phyloP scores from a whole-genome alignment of 2,329 filamentous ascomycete genomes.

The Ophiostoma perfectum region DNA sequence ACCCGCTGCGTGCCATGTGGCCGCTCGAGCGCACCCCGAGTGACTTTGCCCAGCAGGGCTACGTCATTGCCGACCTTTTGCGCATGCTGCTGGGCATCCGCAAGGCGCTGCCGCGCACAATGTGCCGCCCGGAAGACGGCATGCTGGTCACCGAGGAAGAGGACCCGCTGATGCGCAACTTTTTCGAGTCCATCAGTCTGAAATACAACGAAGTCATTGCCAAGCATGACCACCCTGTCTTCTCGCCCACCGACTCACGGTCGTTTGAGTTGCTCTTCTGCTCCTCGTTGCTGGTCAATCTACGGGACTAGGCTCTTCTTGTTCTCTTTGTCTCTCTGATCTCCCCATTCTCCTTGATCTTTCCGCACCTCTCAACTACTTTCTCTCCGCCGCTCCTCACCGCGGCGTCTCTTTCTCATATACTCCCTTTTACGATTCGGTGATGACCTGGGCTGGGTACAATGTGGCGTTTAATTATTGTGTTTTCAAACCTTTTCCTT shows the following conservation, averaged over 20 bases:
- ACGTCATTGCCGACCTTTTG: constrained; percentile 52
- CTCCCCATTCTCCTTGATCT: not conserved
- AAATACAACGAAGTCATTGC: constrained; percentile 43
- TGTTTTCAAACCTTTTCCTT: not conserved
- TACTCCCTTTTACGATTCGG: constrained; percentile 9
- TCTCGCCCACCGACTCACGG: constrained; percentile 45
- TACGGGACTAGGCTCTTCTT: constrained; percentile 23
- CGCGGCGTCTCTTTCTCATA: not conserved
- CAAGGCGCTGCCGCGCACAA: constrained; percentile 52
- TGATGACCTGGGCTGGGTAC: constrained; percentile 17
- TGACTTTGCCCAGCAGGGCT: constrained; percentile 54
- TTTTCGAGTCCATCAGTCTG: constrained; percentile 52
- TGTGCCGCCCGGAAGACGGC: constrained; percentile 41
- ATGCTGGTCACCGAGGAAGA: constrained; percentile 44
- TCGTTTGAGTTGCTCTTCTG: constrained; percentile 44
- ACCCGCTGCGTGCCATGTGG: constrained; percentile 55
- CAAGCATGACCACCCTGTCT: constrained; percentile 48
- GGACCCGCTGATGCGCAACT: constrained; percentile 43
- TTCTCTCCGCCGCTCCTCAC: not conserved
- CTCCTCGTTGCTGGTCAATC: constrained; percentile 38
- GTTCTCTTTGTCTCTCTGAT: not conserved
- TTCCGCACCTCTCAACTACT: not conserved
- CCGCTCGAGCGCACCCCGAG: constrained; percentile 54
- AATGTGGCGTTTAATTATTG: constrained; percentile 9
- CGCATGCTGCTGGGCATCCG: constrained; percentile 59